These are phyloP conservation scores for Panellus pusillus DNA, from an alignment of 768 basidiomycete genomes.

Conservation along the genomic window DNA sequence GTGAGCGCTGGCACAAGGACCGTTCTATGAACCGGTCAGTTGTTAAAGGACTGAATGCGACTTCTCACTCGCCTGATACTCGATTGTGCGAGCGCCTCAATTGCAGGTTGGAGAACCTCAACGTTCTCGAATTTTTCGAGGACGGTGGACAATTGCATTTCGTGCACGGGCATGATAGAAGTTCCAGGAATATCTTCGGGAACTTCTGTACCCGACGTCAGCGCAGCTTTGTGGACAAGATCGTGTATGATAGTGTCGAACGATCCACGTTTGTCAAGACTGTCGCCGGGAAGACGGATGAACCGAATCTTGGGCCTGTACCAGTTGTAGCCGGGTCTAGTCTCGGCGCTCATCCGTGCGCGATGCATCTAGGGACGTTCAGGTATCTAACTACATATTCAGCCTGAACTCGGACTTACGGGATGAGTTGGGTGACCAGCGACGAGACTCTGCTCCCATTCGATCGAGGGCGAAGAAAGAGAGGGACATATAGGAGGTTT, in stretches of 20 bases:
- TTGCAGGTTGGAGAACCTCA: constrained; percentile 37
- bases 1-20: constrained; percentile 46
- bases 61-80: constrained; percentile 47
- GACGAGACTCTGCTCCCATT: constrained; percentile 61
- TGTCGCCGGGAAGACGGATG: constrained; percentile 38
- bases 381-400: constrained; percentile 3
- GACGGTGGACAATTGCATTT: constrained; percentile 50
- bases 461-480: constrained; percentile 41
- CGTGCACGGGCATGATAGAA: constrained; percentile 52
- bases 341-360: constrained; percentile 41
- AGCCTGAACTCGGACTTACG: constrained; percentile 29
- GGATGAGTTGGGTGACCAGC: constrained; percentile 63
- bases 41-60: neutral
- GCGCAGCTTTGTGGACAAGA: constrained; percentile 35
- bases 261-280: constrained; percentile 41
- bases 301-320: constrained; percentile 53
- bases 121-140: constrained; percentile 42
- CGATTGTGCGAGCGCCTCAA: constrained; percentile 48
- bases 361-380: constrained; percentile 50
- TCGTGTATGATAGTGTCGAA: constrained; percentile 39
- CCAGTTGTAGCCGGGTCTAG: constrained; percentile 48
- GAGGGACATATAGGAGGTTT: constrained; percentile 43
- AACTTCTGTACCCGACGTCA: constrained; percentile 27
- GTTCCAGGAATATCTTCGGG: constrained; percentile 27
- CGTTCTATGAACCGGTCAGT: constrained; percentile 35